A percentile compares a stretch with the other conserved stretches of the same genome.
Evolutionary conservation across 352 stramenopile species (phyloP).

Genomic region (Phytophthora sp.): DNA sequence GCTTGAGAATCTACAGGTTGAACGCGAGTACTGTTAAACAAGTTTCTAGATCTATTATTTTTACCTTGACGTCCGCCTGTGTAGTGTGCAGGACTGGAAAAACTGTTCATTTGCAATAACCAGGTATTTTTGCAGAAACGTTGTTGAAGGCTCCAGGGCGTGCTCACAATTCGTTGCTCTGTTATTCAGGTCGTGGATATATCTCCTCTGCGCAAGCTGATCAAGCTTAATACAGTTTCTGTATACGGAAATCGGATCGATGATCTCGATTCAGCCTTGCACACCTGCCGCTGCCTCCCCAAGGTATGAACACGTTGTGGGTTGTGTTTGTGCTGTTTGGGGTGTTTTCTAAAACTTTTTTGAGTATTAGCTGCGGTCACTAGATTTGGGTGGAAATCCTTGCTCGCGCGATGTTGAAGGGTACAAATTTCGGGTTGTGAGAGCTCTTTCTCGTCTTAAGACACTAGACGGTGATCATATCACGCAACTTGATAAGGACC

Average conservation of each 20-base stretch:
- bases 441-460: slow-evolving; percentile 65
- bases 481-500: slow-evolving; percentile 75
- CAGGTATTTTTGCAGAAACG: slow-evolving; percentile 25
- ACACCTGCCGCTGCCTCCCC: slow-evolving; percentile 54
- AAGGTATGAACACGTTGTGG: slow-evolving; percentile 33
- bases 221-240: slow-evolving; percentile 63
- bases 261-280: slow-evolving; percentile 51
- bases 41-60: background rate
- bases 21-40: too few relatives aligned
- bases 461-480: slow-evolving; percentile 76
- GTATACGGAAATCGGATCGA: slow-evolving; percentile 63
- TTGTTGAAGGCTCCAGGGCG: too few relatives aligned
- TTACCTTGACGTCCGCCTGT: background rate
- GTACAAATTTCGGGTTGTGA: slow-evolving; percentile 81
- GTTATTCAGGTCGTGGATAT: slow-evolving; percentile 60
- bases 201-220: slow-evolving; percentile 44
- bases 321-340: too few relatives aligned
- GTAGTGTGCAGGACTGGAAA: slow-evolving; percentile 62
- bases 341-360: background rate
- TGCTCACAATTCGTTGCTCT: too few relatives aligned
- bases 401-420: slow-evolving; percentile 62
- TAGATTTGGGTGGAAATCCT: slow-evolving; percentile 81
- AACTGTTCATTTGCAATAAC: slow-evolving; percentile 72
- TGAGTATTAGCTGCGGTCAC: slow-evolving; percentile 51
- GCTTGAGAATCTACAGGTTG: slow-evolving; percentile 55